A percentile compares a stretch with the other conserved stretches of the same genome.
phyloP scores from a whole-genome alignment of 495 filamentous ascomycete species.

The Paragyromitra xinjiangensis region DNA sequence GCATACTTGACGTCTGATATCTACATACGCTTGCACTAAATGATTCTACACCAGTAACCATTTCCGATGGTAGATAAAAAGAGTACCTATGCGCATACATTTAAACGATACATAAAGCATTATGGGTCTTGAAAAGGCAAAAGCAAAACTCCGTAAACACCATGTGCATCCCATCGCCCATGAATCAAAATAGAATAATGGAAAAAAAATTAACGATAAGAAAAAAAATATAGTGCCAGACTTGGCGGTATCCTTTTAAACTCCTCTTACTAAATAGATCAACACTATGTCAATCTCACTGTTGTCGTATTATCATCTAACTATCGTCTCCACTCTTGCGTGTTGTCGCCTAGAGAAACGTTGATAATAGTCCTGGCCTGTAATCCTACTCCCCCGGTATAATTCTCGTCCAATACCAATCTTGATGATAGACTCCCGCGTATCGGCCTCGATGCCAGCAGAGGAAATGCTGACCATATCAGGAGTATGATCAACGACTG shows the following conservation, averaged over 20 bases:
- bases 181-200: constrained; percentile 9
- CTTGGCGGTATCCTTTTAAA: constrained; percentile 11
- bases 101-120: constrained; percentile 16
- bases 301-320: constrained; percentile 10
- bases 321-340: constrained; percentile 7
- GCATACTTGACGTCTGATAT: too few species aligned
- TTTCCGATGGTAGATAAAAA: background rate
- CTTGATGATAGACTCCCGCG: constrained; percentile 22
- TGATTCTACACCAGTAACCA: background rate
- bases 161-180: constrained; percentile 14
- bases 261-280: background rate
- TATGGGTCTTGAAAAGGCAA: constrained; percentile 8
- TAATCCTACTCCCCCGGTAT: constrained; percentile 46
- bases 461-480: constrained; percentile 4
- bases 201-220: constrained; percentile 12
- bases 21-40: too few species aligned
- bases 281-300: background rate
- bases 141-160: constrained; percentile 35
- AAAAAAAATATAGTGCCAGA: background rate
- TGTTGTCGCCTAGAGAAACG: constrained; percentile 44
- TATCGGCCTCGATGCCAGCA: constrained; percentile 14
- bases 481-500: constrained; percentile 17
- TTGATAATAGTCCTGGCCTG: constrained; percentile 53
- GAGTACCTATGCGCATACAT: background rate
- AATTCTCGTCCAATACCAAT: constrained; percentile 31